Conservation (phyloP, 345 rosid species). For the Orychophragmus violaceus region DNA sequence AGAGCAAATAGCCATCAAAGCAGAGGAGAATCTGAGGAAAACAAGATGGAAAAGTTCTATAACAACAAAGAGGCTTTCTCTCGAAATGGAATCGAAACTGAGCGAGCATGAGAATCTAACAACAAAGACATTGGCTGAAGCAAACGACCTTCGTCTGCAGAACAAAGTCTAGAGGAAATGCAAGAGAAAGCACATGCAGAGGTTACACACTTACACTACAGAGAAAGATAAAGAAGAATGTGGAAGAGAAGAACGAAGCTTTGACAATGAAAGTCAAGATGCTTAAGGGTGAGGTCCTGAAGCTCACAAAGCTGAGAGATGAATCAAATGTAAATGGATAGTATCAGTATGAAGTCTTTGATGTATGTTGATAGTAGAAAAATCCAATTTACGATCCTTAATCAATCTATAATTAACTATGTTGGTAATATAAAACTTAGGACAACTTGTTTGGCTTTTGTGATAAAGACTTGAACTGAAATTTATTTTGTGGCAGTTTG, state of each 20-base stretch:
- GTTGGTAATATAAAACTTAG: too few species aligned
- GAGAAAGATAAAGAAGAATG: conserved; percentile 30
- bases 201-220: conserved; percentile 36
- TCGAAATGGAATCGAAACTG: conserved; percentile 64
- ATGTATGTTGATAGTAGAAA: too few species aligned
- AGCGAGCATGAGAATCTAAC: conserved; percentile 74
- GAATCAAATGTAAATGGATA: conserved; percentile 32
- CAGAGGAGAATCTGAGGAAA: conserved; percentile 75
- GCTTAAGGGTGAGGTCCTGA: conserved; percentile 44
- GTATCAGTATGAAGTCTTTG: too few species aligned
- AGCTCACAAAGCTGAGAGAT: conserved; percentile 41
- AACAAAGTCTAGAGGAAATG: conserved; percentile 62
- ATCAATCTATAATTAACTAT: too few species aligned
- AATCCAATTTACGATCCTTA: too few species aligned
- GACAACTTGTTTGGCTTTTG: too few species aligned
- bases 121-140: conserved; percentile 54
- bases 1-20: conserved; percentile 79
- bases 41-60: conserved; percentile 68
- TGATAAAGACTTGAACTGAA: too few species aligned
- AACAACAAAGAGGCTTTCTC: conserved; percentile 59
- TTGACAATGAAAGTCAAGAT: conserved; percentile 47
- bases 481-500: too few species aligned
- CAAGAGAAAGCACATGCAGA: conserved; percentile 54
- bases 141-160: conserved; percentile 51
- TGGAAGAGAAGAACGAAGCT: conserved; percentile 34